Conservation (phyloP, 306 rosid species). For the Begonia loranthoides region DNA sequence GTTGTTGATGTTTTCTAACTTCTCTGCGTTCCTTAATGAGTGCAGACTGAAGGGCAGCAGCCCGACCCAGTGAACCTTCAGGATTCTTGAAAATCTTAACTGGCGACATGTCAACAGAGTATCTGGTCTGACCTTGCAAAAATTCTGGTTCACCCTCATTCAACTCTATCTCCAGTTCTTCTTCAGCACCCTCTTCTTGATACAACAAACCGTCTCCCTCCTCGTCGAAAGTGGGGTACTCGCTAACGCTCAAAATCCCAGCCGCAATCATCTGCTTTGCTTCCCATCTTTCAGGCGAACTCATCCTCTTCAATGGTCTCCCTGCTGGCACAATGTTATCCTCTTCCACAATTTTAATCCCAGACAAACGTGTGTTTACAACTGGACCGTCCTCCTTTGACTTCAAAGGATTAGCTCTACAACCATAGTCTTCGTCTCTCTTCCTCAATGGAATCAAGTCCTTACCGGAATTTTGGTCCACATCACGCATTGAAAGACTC, state of each 20-base stretch:
- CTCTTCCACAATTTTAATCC: conserved; percentile 74
- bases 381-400: conserved; percentile 60
- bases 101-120: conserved; percentile 77
- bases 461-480: conserved; percentile 65
- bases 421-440: no score
- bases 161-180: conserved; percentile 76
- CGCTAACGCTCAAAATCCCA: conserved; percentile 50
- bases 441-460: conserved; percentile 69
- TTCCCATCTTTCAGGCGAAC: conserved; percentile 89
- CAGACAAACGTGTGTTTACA: conserved; percentile 63
- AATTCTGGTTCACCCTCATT: conserved; percentile 84
- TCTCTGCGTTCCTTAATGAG: conserved; percentile 86
- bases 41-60: conserved; percentile 86
- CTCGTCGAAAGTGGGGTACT: conserved; percentile 67
- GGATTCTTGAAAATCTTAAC: conserved; percentile 88
- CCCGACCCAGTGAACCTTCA: conserved; percentile 75
- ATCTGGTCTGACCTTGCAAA: conserved; percentile 74
- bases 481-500: conserved; percentile 83
- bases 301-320: conserved; percentile 88
- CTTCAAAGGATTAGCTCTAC: conserved; percentile 44
- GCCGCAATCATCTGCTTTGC: conserved; percentile 79
- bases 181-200: conserved; percentile 82
- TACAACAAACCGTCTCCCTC: conserved; percentile 68
- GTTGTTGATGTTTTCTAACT: conserved; percentile 74
- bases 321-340: conserved; percentile 26